Percentiles rank a stretch among this genome's conserved stretches.
These are phyloP conservation scores for Fusarium sp. DNA, from an alignment of 2,329 filamentous ascomycete species.

Conservation along the genomic window DNA sequence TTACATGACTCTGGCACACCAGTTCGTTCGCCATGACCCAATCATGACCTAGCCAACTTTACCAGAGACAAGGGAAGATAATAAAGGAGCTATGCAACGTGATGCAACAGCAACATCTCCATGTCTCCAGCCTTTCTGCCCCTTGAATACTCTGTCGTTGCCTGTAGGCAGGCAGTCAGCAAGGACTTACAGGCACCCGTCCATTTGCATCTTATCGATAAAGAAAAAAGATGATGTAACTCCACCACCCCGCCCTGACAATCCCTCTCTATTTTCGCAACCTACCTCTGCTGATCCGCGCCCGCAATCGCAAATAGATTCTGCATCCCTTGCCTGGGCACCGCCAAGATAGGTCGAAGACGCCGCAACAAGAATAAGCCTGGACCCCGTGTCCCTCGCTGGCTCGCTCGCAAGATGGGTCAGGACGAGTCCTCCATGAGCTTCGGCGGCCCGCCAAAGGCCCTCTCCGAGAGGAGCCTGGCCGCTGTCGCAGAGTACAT, in stretches of 20 bases:
- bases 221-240: slow-evolving; percentile 10
- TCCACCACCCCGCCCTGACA: slow-evolving; percentile 34
- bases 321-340: slow-evolving; percentile 4
- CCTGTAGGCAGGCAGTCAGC: not conserved
- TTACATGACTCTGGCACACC: not conserved
- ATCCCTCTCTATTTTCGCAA: slow-evolving; percentile 16
- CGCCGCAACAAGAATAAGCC: slow-evolving; percentile 51
- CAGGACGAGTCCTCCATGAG: slow-evolving; percentile 82
- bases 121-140: not conserved
- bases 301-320: slow-evolving; percentile 16
- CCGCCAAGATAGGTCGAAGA: slow-evolving; percentile 55
- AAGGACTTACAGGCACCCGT: slow-evolving; percentile 17
- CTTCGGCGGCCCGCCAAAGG: slow-evolving; percentile 71
- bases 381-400: slow-evolving; percentile 48
- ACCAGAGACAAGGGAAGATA: not conserved
- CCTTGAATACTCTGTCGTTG: slow-evolving; percentile 1
- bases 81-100: not conserved
- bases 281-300: slow-evolving; percentile 15
- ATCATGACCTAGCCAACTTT: not conserved
- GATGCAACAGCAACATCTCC: not conserved
- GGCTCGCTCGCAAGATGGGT: slow-evolving; percentile 75
- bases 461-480: slow-evolving; percentile 76
- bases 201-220: slow-evolving; percentile 38
- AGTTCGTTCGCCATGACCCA: not conserved
- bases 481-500: slow-evolving; percentile 85